Evolutionary conservation across 2,329 filamentous ascomycete genomes (phyloP).

Genomic region (Fusarium beomiforme): DNA sequence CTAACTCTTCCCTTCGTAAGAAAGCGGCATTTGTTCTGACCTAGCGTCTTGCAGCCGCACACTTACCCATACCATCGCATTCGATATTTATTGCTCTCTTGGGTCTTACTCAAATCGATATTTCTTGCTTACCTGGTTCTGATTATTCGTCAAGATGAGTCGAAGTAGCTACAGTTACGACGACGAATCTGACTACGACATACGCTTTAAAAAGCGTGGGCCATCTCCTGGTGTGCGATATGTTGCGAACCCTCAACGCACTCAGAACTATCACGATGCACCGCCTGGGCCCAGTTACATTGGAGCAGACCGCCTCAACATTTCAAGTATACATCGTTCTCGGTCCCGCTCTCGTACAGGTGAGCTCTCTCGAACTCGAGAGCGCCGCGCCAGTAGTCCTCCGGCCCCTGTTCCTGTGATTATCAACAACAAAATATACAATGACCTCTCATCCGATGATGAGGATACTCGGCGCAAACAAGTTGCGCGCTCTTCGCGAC

Average conservation of each 20-base stretch:
- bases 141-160: slow-evolving; percentile 41
- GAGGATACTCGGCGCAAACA: slow-evolving; percentile 48
- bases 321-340: slow-evolving; percentile 53
- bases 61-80: neutral
- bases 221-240: slow-evolving; percentile 58
- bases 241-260: slow-evolving; percentile 54
- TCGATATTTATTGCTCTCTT: neutral
- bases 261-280: slow-evolving; percentile 51
- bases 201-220: slow-evolving; percentile 57
- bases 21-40: neutral
- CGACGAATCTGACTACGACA: slow-evolving; percentile 65
- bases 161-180: slow-evolving; percentile 56
- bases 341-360: slow-evolving; percentile 42
- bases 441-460: slow-evolving; percentile 56
- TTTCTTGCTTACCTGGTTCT: neutral
- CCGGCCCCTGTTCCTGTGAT: slow-evolving; percentile 58
- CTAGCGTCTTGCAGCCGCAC: neutral
- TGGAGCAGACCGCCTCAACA: slow-evolving; percentile 56
- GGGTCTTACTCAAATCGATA: neutral
- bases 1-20: neutral
- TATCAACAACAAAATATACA: slow-evolving; percentile 67
- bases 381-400: slow-evolving; percentile 57
- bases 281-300: slow-evolving; percentile 55
- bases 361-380: slow-evolving; percentile 58
- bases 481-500: slow-evolving; percentile 40